Percentiles rank a stretch among this genome's conserved stretches.
Conservation (phyloP, 1,139 yeast genomes). For the Kazachstania sp. region DNA sequence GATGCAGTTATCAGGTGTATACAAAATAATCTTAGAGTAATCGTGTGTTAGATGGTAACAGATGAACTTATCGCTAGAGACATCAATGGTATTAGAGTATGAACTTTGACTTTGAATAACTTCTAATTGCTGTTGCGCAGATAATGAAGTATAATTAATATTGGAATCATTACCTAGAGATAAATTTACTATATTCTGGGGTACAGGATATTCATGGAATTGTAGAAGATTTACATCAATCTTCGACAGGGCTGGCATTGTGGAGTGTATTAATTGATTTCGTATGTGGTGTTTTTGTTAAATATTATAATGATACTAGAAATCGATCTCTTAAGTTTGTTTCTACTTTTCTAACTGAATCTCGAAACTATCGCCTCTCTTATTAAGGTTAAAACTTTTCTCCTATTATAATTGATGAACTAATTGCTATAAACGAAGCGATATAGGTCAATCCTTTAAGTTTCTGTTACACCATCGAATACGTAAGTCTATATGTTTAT, state of each 20-base stretch:
- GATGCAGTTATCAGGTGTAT: slow-evolving; percentile 16
- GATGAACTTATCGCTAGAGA: slow-evolving; percentile 17
- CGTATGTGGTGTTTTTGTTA: too few relatives aligned
- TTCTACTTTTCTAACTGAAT: too few relatives aligned
- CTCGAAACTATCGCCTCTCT: too few relatives aligned
- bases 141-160: background rate
- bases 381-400: too few relatives aligned
- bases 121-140: background rate
- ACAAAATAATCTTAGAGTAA: slow-evolving; percentile 17
- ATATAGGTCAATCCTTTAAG: too few relatives aligned
- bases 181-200: slow-evolving; percentile 12
- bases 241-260: slow-evolving; percentile 19
- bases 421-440: too few relatives aligned
- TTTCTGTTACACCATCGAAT: too few relatives aligned
- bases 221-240: slow-evolving; percentile 19
- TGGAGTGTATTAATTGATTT: background rate
- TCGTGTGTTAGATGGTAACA: slow-evolving; percentile 22
- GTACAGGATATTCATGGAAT: slow-evolving; percentile 8
- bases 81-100: slow-evolving; percentile 17
- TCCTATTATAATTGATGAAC: too few relatives aligned
- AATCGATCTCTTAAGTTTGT: too few relatives aligned
- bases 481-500: background rate
- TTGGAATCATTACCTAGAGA: slow-evolving; percentile 8
- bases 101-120: slow-evolving; percentile 6
- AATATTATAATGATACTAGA: too few relatives aligned